Conservation (phyloP, 306 rosid species). For the Cucumis hystrix region DNA sequence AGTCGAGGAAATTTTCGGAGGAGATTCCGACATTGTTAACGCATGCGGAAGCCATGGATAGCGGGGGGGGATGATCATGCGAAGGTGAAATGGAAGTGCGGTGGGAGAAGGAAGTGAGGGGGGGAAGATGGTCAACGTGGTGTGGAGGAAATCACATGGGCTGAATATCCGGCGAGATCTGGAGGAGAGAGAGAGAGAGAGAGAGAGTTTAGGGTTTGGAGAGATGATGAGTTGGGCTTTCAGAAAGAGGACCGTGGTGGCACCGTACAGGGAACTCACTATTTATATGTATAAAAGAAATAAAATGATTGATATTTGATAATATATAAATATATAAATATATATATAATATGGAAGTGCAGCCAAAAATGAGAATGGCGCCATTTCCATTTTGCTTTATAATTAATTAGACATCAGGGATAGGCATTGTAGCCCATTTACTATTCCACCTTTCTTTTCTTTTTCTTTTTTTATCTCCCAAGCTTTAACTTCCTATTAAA, state of each 20-base stretch:
- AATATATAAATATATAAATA: too few species aligned
- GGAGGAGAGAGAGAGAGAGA: slow-evolving; percentile 1
- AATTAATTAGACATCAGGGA: too few species aligned
- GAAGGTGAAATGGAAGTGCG: not conserved
- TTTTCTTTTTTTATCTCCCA: too few species aligned
- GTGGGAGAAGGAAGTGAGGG: not conserved
- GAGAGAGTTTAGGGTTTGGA: not conserved
- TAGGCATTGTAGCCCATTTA: not conserved
- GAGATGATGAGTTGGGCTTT: not conserved
- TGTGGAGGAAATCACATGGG: not conserved
- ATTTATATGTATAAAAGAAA: not conserved
- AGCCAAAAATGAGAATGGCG: not conserved
- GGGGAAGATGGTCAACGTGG: not conserved
- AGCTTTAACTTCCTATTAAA: too few species aligned
- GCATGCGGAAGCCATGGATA: slow-evolving; percentile 82
- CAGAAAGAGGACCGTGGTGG: not conserved
- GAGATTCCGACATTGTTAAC: slow-evolving; percentile 67
- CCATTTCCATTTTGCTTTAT: not conserved
- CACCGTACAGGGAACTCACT: slow-evolving; percentile 1
- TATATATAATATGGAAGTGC: not conserved
- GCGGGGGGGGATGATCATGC: not conserved
- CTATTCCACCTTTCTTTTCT: too few species aligned
- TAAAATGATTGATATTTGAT: too few species aligned
- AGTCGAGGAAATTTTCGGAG: slow-evolving; percentile 50
- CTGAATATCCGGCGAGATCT: slow-evolving; percentile 5